Base-by-base conservation (phyloP, 495 filamentous ascomycete genomes). In the Talaromyces adpressus region DNA sequence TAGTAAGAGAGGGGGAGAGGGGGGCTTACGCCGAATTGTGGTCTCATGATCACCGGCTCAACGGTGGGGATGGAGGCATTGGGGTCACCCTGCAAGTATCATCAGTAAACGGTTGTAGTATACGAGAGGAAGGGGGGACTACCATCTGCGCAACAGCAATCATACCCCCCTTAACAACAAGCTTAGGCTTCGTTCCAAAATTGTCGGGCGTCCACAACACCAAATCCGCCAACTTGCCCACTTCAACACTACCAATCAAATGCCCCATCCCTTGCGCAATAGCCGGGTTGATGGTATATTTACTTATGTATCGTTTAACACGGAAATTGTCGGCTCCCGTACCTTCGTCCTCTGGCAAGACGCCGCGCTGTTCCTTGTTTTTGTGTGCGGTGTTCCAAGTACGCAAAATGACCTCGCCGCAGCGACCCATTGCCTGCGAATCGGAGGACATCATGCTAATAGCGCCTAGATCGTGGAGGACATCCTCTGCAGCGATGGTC, bases 341-440 rank as follows among this genome's bases (percentile, higher is more conserved):
- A 41, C 84, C 90, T 65, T 89, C 82, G 68, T 98, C 94, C 75
- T 96, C 88, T 12, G 79, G 75, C 20, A 98, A 71, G 1, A 74
- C 61, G 0, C 95, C 95, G 6, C 94, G 81, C 76, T 98, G 94
- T 14, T 85, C 69, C 75, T 96, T 97, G 71, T 98, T 98, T 84
- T 98, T 98, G 77, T 96, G 93, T 1, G 94, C 94, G 2, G 94
- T 98, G 74, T 97, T 91, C 94, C 94, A 98, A 0, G 95, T 98
- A 14, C 94, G 85, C 54, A 96, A 79, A 64, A 98, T 87, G 53
- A 98, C 94, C 75, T 98, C 94, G 62, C 94, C 94, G 72, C 91
- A 95, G 52, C 94, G 89, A 61, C 94, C 94, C 94, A 98, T 98
- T 57, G 94, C 94, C 75, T 98, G 94, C 16, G 90, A 94, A 77